phyloP scores from a whole-genome alignment of 129 eudicot species.

The Escallonia rubra region DNA sequence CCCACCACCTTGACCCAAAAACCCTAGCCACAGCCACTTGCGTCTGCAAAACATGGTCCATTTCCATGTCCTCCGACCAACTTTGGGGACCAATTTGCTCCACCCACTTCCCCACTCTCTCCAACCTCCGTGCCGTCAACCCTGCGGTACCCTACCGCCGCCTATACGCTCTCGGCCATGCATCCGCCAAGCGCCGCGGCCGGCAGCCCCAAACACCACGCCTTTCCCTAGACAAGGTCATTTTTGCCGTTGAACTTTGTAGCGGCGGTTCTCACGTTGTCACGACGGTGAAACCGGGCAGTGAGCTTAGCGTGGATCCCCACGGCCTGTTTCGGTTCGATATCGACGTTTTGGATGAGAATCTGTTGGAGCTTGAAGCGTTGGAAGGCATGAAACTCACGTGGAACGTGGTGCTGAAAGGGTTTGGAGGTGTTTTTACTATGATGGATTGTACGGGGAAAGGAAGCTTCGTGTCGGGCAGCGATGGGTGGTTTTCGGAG shows the following conservation, averaged over 20 bases:
- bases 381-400: constrained; percentile 2
- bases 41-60: constrained; percentile 9
- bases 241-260: not conserved
- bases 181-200: constrained; percentile 6
- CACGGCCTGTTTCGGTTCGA: constrained; percentile 12
- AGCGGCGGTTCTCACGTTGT: not conserved
- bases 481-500: constrained; percentile 9
- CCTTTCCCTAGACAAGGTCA: constrained; percentile 5
- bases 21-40: constrained; percentile 13
- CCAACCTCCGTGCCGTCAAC: constrained; percentile 1
- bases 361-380: constrained; percentile 1
- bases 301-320: not conserved
- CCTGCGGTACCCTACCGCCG: constrained; percentile 11
- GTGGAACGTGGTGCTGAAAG: constrained; percentile 11
- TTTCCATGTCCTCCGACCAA: constrained; percentile 13
- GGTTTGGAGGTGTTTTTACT: constrained; percentile 9
- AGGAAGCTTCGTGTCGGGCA: not conserved
- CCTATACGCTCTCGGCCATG: constrained; percentile 11
- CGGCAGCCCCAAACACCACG: not conserved
- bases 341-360: not conserved
- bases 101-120: constrained; percentile 15
- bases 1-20: constrained; percentile 20
- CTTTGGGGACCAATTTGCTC: constrained; percentile 8
- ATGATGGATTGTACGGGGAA: constrained; percentile 12
- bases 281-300: not conserved